Evolutionary conservation across 768 basidiomycete genomes (phyloP).

Genomic region (Kwoniella sp.): DNA sequence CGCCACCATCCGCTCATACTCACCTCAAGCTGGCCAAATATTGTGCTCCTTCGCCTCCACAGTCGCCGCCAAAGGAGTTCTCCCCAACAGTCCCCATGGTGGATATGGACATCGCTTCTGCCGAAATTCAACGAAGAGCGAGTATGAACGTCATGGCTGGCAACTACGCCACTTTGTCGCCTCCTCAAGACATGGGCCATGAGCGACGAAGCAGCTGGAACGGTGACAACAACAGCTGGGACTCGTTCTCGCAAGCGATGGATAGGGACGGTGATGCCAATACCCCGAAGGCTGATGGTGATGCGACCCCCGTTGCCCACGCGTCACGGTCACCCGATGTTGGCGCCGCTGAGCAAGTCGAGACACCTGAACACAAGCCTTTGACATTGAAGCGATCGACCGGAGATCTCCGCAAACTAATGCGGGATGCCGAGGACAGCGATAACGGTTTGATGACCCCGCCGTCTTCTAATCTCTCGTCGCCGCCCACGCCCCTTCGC

Average conservation of each 20-base stretch:
- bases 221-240: constrained; percentile 41
- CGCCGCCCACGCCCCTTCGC: constrained; percentile 45
- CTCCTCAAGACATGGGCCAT: constrained; percentile 29
- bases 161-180: constrained; percentile 38
- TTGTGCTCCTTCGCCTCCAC: constrained; percentile 53
- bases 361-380: constrained; percentile 23
- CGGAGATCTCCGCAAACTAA: constrained; percentile 36
- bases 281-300: constrained; percentile 30
- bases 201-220: constrained; percentile 52
- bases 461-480: constrained; percentile 47
- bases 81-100: neutral
- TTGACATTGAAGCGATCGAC: constrained; percentile 41
- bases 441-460: constrained; percentile 44
- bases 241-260: constrained; percentile 36
- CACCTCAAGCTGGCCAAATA: constrained; percentile 52
- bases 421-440: constrained; percentile 25
- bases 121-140: constrained; percentile 14
- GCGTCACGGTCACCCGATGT: constrained; percentile 33
- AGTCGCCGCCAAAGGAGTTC: constrained; percentile 44
- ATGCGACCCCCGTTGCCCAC: constrained; percentile 40
- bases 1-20: constrained; percentile 47
- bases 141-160: constrained; percentile 43
- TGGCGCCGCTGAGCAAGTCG: constrained; percentile 11
- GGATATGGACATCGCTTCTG: constrained; percentile 3
- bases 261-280: constrained; percentile 8